phyloP scores from a whole-genome alignment of 2,329 filamentous ascomycete genomes.

The Coniochaeta sp. region DNA sequence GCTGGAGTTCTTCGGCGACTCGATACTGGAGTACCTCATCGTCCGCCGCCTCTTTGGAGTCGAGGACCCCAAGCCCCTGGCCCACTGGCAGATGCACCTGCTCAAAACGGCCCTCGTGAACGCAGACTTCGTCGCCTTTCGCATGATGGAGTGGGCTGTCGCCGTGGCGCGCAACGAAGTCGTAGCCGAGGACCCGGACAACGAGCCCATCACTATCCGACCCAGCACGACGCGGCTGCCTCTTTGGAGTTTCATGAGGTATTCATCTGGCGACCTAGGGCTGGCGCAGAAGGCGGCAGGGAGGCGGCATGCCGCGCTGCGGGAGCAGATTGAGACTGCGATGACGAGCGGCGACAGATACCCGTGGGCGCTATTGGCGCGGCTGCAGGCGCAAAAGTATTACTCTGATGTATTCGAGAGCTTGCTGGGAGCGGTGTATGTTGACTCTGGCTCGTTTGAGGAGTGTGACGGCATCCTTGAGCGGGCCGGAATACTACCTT shows the following conservation, averaged over 20 bases:
- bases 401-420: slow-evolving; percentile 79
- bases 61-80: slow-evolving; percentile 22
- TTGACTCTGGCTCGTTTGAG: slow-evolving; percentile 63
- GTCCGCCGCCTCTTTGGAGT: slow-evolving; percentile 50
- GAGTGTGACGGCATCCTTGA: slow-evolving; percentile 54
- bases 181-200: slow-evolving; percentile 11
- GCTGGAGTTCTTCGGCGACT: slow-evolving; percentile 82
- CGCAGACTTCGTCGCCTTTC: slow-evolving; percentile 69
- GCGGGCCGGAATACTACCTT: slow-evolving; percentile 55
- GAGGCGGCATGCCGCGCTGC: slow-evolving; percentile 38
- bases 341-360: slow-evolving; percentile 48
- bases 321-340: slow-evolving; percentile 37
- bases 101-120: slow-evolving; percentile 74
- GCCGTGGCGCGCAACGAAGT: slow-evolving; percentile 15
- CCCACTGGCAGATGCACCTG: slow-evolving; percentile 60
- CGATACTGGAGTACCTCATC: slow-evolving; percentile 73
- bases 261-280: slow-evolving; percentile 40
- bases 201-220: slow-evolving; percentile 4
- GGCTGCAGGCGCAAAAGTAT: slow-evolving; percentile 64
- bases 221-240: slow-evolving; percentile 21
- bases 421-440: slow-evolving; percentile 72
- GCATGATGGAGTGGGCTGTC: slow-evolving; percentile 53
- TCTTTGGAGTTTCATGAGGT: slow-evolving; percentile 65
- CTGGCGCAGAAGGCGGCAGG: slow-evolving; percentile 34
- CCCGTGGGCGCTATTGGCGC: slow-evolving; percentile 68